Conservation (phyloP, 139 green algal species). For the Haematococcus sp. region DNA sequence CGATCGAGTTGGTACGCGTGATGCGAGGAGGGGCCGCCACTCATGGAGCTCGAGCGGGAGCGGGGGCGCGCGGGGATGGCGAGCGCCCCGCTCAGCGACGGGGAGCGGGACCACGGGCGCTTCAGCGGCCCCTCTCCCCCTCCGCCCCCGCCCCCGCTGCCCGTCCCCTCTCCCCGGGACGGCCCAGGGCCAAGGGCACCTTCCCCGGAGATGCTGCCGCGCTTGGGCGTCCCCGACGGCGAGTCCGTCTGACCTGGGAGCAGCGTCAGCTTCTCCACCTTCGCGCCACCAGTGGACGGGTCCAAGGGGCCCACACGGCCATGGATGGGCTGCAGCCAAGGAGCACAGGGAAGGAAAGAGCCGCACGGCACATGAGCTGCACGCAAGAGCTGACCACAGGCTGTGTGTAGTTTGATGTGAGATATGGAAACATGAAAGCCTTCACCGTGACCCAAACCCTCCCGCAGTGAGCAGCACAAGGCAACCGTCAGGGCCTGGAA, state of each 20-base stretch:
- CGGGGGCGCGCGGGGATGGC: no score
- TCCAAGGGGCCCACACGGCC: no score
- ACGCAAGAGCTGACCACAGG: no score
- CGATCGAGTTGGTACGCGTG: no score
- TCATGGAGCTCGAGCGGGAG: background rate
- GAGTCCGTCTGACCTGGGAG: background rate
- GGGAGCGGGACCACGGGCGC: background rate
- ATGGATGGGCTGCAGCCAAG: no score
- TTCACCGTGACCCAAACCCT: no score
- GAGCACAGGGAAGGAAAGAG: no score
- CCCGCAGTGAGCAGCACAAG: no score
- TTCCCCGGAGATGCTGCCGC: background rate
- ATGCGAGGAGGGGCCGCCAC: background rate
- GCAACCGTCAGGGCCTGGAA: no score
- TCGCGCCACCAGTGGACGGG: background rate
- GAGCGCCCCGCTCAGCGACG: background rate
- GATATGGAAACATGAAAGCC: no score
- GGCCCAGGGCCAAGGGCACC: background rate
- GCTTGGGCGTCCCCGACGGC: background rate
- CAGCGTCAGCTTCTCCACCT: background rate
- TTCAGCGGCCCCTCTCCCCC: background rate
- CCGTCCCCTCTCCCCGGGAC: background rate
- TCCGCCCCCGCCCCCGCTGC: background rate
- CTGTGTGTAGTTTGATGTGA: no score
- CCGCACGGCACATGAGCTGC: no score